These are phyloP conservation scores for Botrytis tulipae DNA, from an alignment of 2,329 filamentous ascomycete genomes.

Conservation along the genomic window DNA sequence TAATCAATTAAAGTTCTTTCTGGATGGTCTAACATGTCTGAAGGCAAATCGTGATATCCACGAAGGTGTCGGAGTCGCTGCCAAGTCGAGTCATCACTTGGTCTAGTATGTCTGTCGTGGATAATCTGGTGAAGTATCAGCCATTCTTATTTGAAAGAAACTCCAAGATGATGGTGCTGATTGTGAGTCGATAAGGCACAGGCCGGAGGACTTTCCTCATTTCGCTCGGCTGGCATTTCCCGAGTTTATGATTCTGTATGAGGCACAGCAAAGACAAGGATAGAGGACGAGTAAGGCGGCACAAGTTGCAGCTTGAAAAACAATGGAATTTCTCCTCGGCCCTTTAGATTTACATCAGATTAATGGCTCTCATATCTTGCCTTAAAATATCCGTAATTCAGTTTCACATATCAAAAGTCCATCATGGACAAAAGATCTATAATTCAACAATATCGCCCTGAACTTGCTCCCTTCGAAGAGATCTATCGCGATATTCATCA, in stretches of 20 bases:
- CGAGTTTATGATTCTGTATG: too few relatives aligned
- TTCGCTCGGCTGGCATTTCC: neutral
- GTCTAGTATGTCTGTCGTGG: neutral
- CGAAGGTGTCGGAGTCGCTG: neutral
- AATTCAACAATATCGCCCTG: neutral
- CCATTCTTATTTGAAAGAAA: neutral
- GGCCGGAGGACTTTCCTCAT: neutral
- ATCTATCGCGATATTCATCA: conserved; percentile 59
- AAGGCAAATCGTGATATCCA: too few relatives aligned
- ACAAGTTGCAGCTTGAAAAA: neutral
- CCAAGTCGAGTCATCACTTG: neutral
- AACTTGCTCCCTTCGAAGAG: conserved; percentile 45
- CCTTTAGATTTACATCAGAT: neutral
- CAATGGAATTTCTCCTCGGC: neutral
- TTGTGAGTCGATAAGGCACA: neutral
- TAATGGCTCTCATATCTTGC: neutral
- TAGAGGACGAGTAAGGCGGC: neutral
- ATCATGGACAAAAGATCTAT: neutral
- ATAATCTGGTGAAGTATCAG: neutral
- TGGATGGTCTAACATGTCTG: neutral
- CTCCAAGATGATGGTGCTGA: neutral
- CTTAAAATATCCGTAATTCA: neutral
- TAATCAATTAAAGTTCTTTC: neutral
- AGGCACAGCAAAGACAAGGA: neutral
- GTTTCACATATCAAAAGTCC: neutral